These are phyloP conservation scores for Spergularia bocconei DNA, from an alignment of 148 eudicot species.

Conservation along the genomic window DNA sequence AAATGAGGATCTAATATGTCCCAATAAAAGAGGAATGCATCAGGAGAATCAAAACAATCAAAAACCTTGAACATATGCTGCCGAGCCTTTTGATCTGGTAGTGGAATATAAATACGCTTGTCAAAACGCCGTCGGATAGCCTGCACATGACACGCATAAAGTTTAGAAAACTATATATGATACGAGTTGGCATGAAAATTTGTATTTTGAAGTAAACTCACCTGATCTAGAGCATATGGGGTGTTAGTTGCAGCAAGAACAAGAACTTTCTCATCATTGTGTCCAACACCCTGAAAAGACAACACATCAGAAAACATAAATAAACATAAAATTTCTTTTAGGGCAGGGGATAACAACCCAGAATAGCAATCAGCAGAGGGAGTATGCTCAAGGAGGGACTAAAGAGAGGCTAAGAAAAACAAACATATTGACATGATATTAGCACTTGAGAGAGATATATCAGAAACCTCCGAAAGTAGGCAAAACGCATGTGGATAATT, in stretches of 20 bases:
- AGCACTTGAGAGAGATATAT: not conserved
- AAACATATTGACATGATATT: too few relatives aligned
- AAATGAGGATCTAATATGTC: not conserved
- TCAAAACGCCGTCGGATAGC: conserved; percentile 95
- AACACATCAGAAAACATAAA: not conserved
- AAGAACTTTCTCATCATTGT: conserved; percentile 93
- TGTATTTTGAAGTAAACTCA: conserved; percentile 13
- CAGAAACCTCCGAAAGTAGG: not conserved
- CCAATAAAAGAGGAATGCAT: not conserved
- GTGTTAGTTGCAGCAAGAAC: conserved; percentile 98
- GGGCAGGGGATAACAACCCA: not conserved
- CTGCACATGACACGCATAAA: conserved; percentile 35
- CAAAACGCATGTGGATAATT: not conserved
- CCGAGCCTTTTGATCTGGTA: conserved; percentile 88
- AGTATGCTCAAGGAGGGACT: not conserved
- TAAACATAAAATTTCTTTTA: not conserved
- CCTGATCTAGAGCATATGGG: conserved; percentile 97
- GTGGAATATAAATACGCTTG: conserved; percentile 96
- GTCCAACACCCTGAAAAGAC: conserved; percentile 78
- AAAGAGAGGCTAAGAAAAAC: not conserved
- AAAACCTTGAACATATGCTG: conserved; percentile 95
- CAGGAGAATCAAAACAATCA: conserved; percentile 5
- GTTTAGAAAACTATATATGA: not conserved
- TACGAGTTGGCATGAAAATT: not conserved
- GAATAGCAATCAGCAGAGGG: not conserved